phyloP scores from a whole-genome alignment of 1,284 basidiomycete species.

The Somion occarium region DNA sequence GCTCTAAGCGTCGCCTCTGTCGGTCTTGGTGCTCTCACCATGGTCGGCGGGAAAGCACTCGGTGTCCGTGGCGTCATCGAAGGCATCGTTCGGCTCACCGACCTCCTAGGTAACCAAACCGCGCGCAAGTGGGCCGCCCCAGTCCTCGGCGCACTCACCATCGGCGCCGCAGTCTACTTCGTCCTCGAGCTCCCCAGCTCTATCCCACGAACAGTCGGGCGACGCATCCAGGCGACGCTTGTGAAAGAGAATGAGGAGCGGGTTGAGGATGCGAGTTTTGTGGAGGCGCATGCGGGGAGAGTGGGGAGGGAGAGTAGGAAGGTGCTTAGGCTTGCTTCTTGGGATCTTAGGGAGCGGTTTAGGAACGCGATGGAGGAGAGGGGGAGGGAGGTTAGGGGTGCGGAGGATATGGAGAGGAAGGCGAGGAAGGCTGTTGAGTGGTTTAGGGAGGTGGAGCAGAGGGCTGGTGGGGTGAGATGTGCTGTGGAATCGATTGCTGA shows the following conservation, averaged over 20 bases:
- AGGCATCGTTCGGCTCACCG: slow-evolving; percentile 65
- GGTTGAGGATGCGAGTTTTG: slow-evolving; percentile 46
- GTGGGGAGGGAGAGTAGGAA: slow-evolving; percentile 89
- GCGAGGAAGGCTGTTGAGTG: slow-evolving; percentile 71
- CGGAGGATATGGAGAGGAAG: slow-evolving; percentile 71
- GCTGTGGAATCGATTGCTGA: slow-evolving; percentile 21
- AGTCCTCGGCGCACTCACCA: slow-evolving; percentile 69
- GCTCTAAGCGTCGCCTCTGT: slow-evolving; percentile 73
- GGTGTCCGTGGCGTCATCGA: slow-evolving; percentile 80
- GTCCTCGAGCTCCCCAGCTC: slow-evolving; percentile 86
- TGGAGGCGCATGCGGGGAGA: slow-evolving; percentile 68
- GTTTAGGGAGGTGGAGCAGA: slow-evolving; percentile 58
- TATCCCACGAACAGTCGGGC: slow-evolving; percentile 89
- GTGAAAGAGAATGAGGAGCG: slow-evolving; percentile 34
- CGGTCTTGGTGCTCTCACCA: slow-evolving; percentile 82
- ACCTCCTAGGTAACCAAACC: slow-evolving; percentile 80
- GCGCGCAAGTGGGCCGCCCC: slow-evolving; percentile 88
- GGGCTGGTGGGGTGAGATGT: slow-evolving; percentile 53
- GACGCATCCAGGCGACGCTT: slow-evolving; percentile 65
- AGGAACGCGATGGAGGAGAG: slow-evolving; percentile 75
- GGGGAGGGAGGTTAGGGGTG: slow-evolving; percentile 70
- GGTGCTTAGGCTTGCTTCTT: slow-evolving; percentile 88
- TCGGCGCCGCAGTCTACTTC: slow-evolving; percentile 80
- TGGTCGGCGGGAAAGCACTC: slow-evolving; percentile 79
- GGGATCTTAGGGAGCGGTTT: slow-evolving; percentile 89